phyloP scores from a whole-genome alignment of 371 early-diverging fungal species.

The Rhizopus sp. region DNA sequence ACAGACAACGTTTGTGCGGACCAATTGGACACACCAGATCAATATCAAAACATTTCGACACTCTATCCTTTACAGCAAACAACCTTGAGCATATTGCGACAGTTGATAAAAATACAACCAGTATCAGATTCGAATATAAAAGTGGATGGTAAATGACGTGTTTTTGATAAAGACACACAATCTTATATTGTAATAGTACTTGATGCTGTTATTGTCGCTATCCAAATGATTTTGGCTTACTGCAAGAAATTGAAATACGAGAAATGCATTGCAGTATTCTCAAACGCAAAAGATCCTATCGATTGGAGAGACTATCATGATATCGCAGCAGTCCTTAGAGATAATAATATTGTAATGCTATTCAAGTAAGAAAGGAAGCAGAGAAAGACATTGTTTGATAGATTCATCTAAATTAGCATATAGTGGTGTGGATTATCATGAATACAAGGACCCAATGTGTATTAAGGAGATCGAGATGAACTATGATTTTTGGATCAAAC shows the following conservation, averaged over 20 bases:
- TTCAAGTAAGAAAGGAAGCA: conserved; percentile 54
- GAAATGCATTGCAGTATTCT: conserved; percentile 67
- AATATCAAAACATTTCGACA: conserved; percentile 35
- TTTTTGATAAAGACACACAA: neutral
- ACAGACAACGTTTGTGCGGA: conserved; percentile 31
- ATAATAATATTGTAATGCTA: conserved; percentile 48
- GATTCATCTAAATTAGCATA: neutral
- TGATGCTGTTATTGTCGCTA: conserved; percentile 68
- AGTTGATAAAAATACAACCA: conserved; percentile 30
- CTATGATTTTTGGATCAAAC: conserved; percentile 19
- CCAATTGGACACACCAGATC: conserved; percentile 17
- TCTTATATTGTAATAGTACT: conserved; percentile 36
- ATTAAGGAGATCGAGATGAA: conserved; percentile 10
- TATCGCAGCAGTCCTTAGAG: conserved; percentile 40
- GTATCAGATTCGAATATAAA: conserved; percentile 27
- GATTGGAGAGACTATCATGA: conserved; percentile 50
- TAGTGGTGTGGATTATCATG: conserved; percentile 43
- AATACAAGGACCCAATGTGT: conserved; percentile 22
- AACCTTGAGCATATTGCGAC: conserved; percentile 20
- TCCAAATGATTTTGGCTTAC: conserved; percentile 54
- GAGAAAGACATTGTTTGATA: neutral
- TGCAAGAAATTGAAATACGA: conserved; percentile 66
- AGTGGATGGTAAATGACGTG: conserved; percentile 43
- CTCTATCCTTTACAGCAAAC: conserved; percentile 24
- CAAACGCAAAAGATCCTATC: conserved; percentile 57